Evolutionary conservation across 2,329 filamentous ascomycete genomes (phyloP), one percentile per base, ranked within the genome.

Genomic region (Biscogniauxia mediterranea): DNA sequence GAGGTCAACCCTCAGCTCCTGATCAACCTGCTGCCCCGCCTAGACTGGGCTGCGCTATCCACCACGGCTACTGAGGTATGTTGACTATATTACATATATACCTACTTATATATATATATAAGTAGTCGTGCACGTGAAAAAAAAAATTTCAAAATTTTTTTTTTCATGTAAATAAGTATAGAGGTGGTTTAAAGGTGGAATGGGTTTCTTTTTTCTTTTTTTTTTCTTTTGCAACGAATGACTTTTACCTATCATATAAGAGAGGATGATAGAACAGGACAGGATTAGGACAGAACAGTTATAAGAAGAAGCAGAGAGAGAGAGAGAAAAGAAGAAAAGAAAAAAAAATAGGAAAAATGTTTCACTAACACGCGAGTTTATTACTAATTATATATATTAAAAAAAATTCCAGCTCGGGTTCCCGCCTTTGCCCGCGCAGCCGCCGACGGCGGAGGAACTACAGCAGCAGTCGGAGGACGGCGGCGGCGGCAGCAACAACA

Each of bases 41-140:
- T 99, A 28, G 93, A 97, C 77, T 99, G 94, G 95, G 80, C 86
- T 32, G 93, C 91, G 3, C 79, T 99, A 64, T 83, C 86, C 59
- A 86, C 82, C 1, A 91, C 93, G 5, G 87, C 91, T 9, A 85
- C 84, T 23, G 95, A 97, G 83, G 91, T 94, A 77, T 70, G 80
- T 73, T 21, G 13, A 13, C 21, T 56, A 20, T 46, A 50, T n/a
- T n/a, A n/a, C n/a, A 52, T 52, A 42, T 42, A 42, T 42, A 42
- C n/a, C 8, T 23, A 52, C n/a, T 11, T n/a, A 52, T 50, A 50
- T 21, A 50, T 50, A 17, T 21, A 21, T 50, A 50, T 21, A 50
- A 50, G 46, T 50, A 17, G 15, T 5, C 17, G 19, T 61, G 46
- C 20, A 26, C 56, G 17, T 58, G 9, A 28, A n/a, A n/a, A n/a